Base-by-base conservation (phyloP, 2,329 filamentous ascomycete genomes). In the Ceratocystis variospora region DNA sequence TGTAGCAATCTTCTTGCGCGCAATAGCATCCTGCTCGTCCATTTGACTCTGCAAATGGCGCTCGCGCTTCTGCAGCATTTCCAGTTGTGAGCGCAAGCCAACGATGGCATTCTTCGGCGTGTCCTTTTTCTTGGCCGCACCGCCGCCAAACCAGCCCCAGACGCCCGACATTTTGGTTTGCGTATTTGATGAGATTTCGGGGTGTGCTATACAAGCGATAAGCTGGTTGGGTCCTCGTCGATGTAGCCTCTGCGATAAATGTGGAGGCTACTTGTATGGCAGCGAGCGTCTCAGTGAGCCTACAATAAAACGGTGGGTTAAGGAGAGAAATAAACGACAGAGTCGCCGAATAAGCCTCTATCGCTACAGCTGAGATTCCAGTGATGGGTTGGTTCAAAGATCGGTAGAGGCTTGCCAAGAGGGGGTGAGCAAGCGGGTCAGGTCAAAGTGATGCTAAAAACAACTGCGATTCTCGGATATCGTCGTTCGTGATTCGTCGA, bases 41-140 rank as follows among this genome's bases (percentile, higher is more conserved):
- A 97, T 96, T 79, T 96, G 91, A 69, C 83, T 88, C 76, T 94
- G 88, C 69, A 97, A 78, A 74, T 97, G 90, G 76, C 85, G 89
- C 80, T 97, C 92, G 68, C 93, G 84, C 83, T 99, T 99, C 79
- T 95, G 90, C 74, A 99, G 82, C 92, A 97, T 97, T 72, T 96
- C 93, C 57, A 97, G 82, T 79, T 96, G 93, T 73, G 87, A 83
- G 71, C 94, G 86, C 73, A 99, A 80, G 68, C 84, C 84, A 67
- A 99, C 81, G 73, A 99, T 99, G 71, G 94, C 94, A 80, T 96
- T 94, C 83, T 99, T 99, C 67, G 94, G 90, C 68, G 86, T 88
- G 79, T 96, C 90, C 80, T 95, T 96, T 82, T 90, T 90, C 79
- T 91, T 87, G 71, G 87, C 86, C 72, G 84, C 83, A 71, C 83